Evolutionary conservation across 2,329 filamentous ascomycete species (phyloP).

Genomic region (Paecilomyces fulvus): DNA sequence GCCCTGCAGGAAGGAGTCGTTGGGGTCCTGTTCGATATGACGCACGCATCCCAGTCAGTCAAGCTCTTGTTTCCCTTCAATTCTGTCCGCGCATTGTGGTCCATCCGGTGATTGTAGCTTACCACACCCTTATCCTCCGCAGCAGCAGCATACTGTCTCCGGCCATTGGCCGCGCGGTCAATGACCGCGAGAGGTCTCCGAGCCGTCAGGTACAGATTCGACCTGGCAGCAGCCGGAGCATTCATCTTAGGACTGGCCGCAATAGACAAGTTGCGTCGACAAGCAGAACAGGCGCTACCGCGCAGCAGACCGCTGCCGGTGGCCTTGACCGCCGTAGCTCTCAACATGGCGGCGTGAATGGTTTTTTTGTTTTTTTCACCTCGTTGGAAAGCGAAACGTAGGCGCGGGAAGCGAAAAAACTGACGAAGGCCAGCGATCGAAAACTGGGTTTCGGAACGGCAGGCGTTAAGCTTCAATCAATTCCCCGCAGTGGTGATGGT

Average conservation of each 20-base stretch:
- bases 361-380: conserved; percentile 20
- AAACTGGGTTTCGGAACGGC: background rate
- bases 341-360: conserved; percentile 26
- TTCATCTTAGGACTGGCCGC: conserved; percentile 20
- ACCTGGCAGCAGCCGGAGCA: conserved; percentile 19
- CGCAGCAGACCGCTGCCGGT: conserved; percentile 30
- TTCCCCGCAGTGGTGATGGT: background rate
- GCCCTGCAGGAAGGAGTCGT: conserved; percentile 92
- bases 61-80: background rate
- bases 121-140: conserved; percentile 55
- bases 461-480: background rate
- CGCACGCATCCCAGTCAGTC: conserved; percentile 18
- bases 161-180: conserved; percentile 27
- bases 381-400: background rate
- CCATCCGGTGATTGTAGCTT: conserved; percentile 23
- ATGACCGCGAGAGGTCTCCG: conserved; percentile 37
- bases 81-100: background rate
- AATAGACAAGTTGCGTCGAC: conserved; percentile 25
- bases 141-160: conserved; percentile 50
- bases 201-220: conserved; percentile 27
- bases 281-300: conserved; percentile 23
- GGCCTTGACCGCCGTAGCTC: conserved; percentile 32
- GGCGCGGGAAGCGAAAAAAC: background rate
- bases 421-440: background rate
- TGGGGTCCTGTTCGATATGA: conserved; percentile 55